Evolutionary conservation across 1,284 basidiomycete species (phyloP), one percentile per base, ranked within the genome.

Genomic region (Grifola frondosa): DNA sequence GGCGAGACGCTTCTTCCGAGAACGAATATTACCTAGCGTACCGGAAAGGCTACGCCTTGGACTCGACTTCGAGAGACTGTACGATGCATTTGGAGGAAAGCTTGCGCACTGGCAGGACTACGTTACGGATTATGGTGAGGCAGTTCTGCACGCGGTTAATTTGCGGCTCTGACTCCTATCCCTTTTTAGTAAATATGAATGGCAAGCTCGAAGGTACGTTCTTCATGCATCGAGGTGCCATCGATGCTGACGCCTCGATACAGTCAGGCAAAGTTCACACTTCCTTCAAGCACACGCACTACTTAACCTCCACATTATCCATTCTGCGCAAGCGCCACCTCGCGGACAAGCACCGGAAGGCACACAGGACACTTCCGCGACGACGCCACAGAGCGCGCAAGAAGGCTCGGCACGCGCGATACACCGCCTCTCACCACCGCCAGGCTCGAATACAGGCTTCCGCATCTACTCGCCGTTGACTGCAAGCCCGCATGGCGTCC

Each of bases 31-130:
- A 10, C 78, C 80, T 19, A 70, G 69, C 23, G 74, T 91, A 9
- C 84, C 85, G 1, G 78, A 84, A 42, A 59, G 71, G 25, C 53
- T 86, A 28, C 71, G 68, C 5, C 43, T 61, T 6, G 64, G 69
- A 0, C 65, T 91, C 42, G 73, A 80, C 48, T 91, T 91, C 51
- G 87, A 90, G 40, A 64, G 69, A 30, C 65, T 91, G 31, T 90
- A 80, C 54, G 80, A 83, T 13, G 84, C 84, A 0, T 89, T 91
- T 58, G 89, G 88, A 11, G 89, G 89, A 15, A 89, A 89, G 60
- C 62, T 91, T 31, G 84, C 81, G 1, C 88, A 91, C 60, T 86
- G 88, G 78, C 74, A 81, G 33, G 88, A 90, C 55, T 90, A 81
- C 60, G 66, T 86, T 48, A 78, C 78, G 0, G 88, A 90, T 54